phyloP scores from a whole-genome alignment of 2,329 filamentous ascomycete genomes.

The Penicillium sp. region DNA sequence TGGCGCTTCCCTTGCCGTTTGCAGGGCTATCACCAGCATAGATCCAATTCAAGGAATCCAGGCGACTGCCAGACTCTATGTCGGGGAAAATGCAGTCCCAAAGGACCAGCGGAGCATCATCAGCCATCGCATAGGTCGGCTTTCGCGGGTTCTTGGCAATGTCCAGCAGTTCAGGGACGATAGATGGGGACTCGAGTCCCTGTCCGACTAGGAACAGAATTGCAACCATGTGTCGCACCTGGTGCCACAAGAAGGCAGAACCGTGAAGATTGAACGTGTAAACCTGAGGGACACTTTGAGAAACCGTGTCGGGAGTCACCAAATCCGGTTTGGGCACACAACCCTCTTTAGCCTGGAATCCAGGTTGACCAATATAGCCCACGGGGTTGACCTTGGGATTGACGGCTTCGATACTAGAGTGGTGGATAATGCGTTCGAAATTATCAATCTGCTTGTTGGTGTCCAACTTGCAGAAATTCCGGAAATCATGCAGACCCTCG shows the following conservation, averaged over 20 bases:
- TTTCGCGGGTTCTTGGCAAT: conserved; percentile 67
- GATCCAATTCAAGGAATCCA: conserved; percentile 72
- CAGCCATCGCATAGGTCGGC: conserved; percentile 87
- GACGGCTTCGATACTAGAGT: conserved; percentile 74
- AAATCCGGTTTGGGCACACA: conserved; percentile 17
- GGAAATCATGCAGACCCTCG: conserved; percentile 85
- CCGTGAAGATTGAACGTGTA: conserved; percentile 89
- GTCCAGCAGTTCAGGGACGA: conserved; percentile 76
- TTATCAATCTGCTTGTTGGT: conserved; percentile 83
- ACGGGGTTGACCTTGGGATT: conserved; percentile 53
- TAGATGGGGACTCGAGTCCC: conserved; percentile 71
- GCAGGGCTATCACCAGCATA: conserved; percentile 68
- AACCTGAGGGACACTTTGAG: conserved; percentile 59
- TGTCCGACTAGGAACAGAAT: conserved; percentile 92
- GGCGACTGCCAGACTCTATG: conserved; percentile 46
- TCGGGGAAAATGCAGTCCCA: conserved; percentile 92
- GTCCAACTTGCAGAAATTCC: conserved; percentile 96
- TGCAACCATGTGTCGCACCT: conserved; percentile 91
- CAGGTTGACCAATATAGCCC: conserved; percentile 54
- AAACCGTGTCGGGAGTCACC: conserved; percentile 14
- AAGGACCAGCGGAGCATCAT: conserved; percentile 83
- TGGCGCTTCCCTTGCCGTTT: conserved; percentile 41
- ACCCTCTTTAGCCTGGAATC: conserved; percentile 44
- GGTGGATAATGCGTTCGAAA: conserved; percentile 75
- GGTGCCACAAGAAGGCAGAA: conserved; percentile 95